Base-by-base conservation (phyloP, 805 yeast species). In the Zygosaccharomyces gambellarensis region DNA sequence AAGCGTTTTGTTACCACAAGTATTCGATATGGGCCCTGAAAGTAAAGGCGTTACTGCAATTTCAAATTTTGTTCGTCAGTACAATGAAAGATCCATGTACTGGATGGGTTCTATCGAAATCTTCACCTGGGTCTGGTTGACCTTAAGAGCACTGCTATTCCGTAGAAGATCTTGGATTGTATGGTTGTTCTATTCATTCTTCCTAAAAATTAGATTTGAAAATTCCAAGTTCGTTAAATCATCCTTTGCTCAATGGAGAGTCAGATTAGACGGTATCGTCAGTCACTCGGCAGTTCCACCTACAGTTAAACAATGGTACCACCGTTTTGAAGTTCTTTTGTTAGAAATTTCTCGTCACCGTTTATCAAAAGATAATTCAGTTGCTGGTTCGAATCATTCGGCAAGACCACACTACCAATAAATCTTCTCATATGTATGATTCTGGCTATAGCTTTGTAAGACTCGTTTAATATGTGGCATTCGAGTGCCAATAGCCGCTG, bases 121-220 rank as follows among this genome's bases (percentile, higher is more conserved):
- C 27, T 49, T 68, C 39, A 62, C 71, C 8, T 65, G 77, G 45
- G 56, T 65, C 5, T 69, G 72, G 60, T 70, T 76, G 42, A 47
- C 82, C 46, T 59, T 82, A 43, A 78, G 85, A 57, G 74, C 83
- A 14, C 27, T 85, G 38, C 60, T 82, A n/a, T 83, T 81, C 71
- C 76, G 80, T 63, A 74, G 70, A 57, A 79, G 81, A 60, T 82
- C 90, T 31, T 76, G 87, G 77, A 56, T 81, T 46, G 73, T 80
- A 2, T 71, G 85, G 29, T 60, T 79, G 31, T 62, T 75, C 8
- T 85, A 81, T 63, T 63, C 78, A 10, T 49, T 79, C 10, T 90
- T 90, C 71, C 74, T 89, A 68, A 87, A 87, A 68, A 67, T 85
- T 49, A 80, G 96, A 68, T 87, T 75, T 64, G 95, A 88, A 63